These are phyloP conservation scores for Atalantia buxifolia DNA, from an alignment of 345 rosid species.

Conservation along the genomic window DNA sequence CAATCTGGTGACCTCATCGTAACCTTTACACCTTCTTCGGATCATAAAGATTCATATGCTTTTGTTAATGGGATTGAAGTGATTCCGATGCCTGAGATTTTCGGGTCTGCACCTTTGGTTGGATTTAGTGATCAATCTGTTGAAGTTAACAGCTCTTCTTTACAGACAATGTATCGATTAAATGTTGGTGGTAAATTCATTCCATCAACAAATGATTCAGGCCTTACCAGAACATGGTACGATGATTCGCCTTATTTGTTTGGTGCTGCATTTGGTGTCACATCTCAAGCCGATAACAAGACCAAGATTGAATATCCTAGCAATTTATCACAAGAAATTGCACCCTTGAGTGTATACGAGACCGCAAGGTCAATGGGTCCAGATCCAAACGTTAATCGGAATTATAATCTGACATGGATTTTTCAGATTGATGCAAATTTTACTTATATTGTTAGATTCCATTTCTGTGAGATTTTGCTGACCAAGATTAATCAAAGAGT, in stretches of 20 bases:
- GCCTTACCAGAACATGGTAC: slow-evolving; percentile 53
- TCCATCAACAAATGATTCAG: slow-evolving; percentile 38
- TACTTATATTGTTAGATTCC: slow-evolving; percentile 49
- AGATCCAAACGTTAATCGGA: slow-evolving; percentile 19
- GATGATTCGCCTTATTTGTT: slow-evolving; percentile 45
- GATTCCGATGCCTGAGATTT: slow-evolving; percentile 35
- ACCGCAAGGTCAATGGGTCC: slow-evolving; percentile 55
- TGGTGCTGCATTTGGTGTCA: slow-evolving; percentile 38
- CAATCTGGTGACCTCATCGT: slow-evolving; percentile 27
- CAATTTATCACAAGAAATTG: slow-evolving; percentile 22
- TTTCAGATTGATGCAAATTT: slow-evolving; percentile 52
- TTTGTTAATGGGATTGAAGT: slow-evolving; percentile 67
- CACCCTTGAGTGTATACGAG: slow-evolving; percentile 42
- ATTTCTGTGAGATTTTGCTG: slow-evolving; percentile 52
- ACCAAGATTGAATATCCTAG: slow-evolving; percentile 23
- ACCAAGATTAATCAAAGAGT: slow-evolving; percentile 39
- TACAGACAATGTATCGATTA: slow-evolving; percentile 56
- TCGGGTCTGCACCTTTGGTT: slow-evolving; percentile 31
- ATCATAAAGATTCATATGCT: slow-evolving; percentile 33
- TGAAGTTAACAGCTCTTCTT: slow-evolving; percentile 12
- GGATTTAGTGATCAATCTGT: slow-evolving; percentile 31
- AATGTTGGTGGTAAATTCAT: slow-evolving; percentile 55
- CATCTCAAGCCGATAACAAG: slow-evolving; percentile 6
- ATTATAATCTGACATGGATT: slow-evolving; percentile 60
- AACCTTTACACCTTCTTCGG: slow-evolving; percentile 32